Base-by-base conservation (phyloP, 345 rosid genomes). In the Corchorus capsularis region DNA sequence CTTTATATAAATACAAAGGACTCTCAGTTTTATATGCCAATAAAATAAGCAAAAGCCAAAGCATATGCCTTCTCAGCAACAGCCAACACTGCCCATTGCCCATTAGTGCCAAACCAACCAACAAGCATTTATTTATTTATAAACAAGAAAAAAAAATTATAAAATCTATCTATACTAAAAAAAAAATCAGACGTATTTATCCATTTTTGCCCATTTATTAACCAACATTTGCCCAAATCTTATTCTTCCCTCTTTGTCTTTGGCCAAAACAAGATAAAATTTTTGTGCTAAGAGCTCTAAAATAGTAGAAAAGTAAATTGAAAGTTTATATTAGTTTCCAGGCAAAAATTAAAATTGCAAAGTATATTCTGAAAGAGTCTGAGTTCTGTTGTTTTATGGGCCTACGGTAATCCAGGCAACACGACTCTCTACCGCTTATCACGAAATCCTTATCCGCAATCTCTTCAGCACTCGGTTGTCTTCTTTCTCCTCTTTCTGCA, bases 361-460 rank as follows among this genome's bases (percentile, higher is more conserved):
- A 39, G 43, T 39, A 27, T 39, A 3, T 39, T 39, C 43, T 39
- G 43, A 6, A 27, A 27, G 43, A 39, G 43, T 39, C 43, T 39
- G 43, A 27, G 27, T 27, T 27, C 27, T 39, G 4, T 39, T 39
- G 4, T 39, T 39, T 39, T 43, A 17, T 73, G 93, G 94, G 49
- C 90, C 92, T 78, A 85, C 81, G 77, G 88, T 63, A 84, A 93
- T 89, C 91, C 72, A 20, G 17, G 20, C 46, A 22, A 5, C 77
- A 19, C 72, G 77, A 76, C 75, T 86, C 71, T 79, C 89, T 65
- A 80, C 89, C 89, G 90, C 88, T 81, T 67, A 87, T 83, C 81
- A 66, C 52, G 64, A 27, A 52, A 69, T 79, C 93, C 97, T 91
- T 91, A 92, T 88, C 93, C 82, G 6, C 39, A 71, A 7, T 43